phyloP scores from a whole-genome alignment of 805 yeast species.

The Sugiyamaella marilandica region DNA sequence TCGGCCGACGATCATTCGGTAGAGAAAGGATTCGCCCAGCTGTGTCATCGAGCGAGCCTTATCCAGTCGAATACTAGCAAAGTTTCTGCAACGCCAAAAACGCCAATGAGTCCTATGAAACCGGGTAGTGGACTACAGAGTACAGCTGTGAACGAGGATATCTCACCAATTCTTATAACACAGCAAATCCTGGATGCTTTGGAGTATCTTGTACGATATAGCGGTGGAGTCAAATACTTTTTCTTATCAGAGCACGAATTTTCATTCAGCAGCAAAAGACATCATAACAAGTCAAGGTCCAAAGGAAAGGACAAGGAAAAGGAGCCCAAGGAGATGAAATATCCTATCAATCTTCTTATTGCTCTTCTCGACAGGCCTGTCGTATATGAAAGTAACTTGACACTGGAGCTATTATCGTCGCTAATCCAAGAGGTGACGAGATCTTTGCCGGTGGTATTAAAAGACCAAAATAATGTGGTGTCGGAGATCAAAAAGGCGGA shows the following conservation, averaged over 20 bases:
- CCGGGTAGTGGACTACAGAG: background rate
- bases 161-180: conserved; percentile 67
- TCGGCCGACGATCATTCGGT: conserved; percentile 52
- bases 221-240: conserved; percentile 62
- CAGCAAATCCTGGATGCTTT: conserved; percentile 73
- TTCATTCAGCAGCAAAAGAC: conserved; percentile 33
- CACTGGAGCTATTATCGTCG: conserved; percentile 72
- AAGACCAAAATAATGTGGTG: conserved; percentile 30
- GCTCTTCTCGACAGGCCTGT: conserved; percentile 55
- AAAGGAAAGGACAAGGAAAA: conserved; percentile 35
- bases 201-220: conserved; percentile 63
- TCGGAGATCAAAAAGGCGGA: conserved; percentile 23
- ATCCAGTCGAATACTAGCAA: conserved; percentile 7
- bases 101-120: conserved; percentile 3
- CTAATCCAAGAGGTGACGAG: conserved; percentile 73
- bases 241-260: conserved; percentile 74
- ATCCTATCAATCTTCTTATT: conserved; percentile 69
- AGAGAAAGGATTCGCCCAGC: conserved; percentile 55
- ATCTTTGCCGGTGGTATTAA: conserved; percentile 56
- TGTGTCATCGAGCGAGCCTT: conserved; percentile 45
- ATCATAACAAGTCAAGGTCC: conserved; percentile 32
- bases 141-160: conserved; percentile 33
- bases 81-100: conserved; percentile 6
- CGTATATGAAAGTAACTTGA: conserved; percentile 65
- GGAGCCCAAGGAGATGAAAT: conserved; percentile 35